Conservation (phyloP, 805 yeast species). For the Grigorovia jiainica region DNA sequence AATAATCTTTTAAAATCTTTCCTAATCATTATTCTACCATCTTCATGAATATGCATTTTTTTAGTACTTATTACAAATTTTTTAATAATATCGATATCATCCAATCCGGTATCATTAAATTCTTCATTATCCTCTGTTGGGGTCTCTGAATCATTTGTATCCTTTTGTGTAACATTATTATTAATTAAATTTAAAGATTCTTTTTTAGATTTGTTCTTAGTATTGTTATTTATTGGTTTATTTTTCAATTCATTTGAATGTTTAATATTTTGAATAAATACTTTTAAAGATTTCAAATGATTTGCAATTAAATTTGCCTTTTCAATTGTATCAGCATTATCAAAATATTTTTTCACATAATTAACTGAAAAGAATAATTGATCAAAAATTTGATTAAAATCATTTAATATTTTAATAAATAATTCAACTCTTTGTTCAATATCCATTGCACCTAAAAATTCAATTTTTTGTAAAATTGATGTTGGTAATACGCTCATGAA, state of each 20-base stretch:
- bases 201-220: background rate
- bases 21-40: constrained; percentile 75
- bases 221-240: background rate
- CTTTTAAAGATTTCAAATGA: constrained; percentile 43
- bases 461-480: constrained; percentile 34
- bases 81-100: constrained; percentile 69
- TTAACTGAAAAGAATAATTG: constrained; percentile 27
- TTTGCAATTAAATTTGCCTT: constrained; percentile 46
- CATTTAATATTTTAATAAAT: constrained; percentile 27
- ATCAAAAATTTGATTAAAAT: constrained; percentile 34
- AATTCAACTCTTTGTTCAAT: constrained; percentile 29
- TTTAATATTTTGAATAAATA: constrained; percentile 40
- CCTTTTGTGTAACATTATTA: background rate
- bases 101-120: constrained; percentile 37
- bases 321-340: constrained; percentile 42
- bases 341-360: constrained; percentile 38
- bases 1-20: constrained; percentile 77
- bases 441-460: constrained; percentile 29
- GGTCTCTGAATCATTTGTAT: background rate
- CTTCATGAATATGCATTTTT: constrained; percentile 64
- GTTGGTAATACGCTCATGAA: constrained; percentile 44
- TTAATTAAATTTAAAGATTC: no score
- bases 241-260: constrained; percentile 7
- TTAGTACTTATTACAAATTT: constrained; percentile 71
- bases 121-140: constrained; percentile 12